Evolutionary conservation across 192 early-diverging fungal genomes (phyloP), one percentile per base, ranked within the genome.

Genomic region (Linnemannia elongata): DNA sequence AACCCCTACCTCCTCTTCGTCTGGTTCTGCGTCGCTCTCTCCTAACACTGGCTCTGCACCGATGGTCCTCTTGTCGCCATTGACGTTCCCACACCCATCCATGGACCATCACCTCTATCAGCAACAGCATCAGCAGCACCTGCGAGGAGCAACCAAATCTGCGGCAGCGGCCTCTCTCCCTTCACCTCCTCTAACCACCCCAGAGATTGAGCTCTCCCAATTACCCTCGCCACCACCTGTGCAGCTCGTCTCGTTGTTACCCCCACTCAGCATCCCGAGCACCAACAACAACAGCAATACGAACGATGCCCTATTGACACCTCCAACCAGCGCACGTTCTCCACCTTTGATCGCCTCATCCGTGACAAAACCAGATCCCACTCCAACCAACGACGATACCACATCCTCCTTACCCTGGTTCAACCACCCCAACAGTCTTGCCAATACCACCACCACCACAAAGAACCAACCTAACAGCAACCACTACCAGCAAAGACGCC

Each of bases 11-110:
- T 27, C 9, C 9, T 22, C 70, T 18, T 72, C 69, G 18, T 44
- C 27, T 4, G 39, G 69, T 52, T 5, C 17, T 52, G 49, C 17
- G 18, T 6, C 49, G 49, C 17, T 17, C 7, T 70, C 36, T 30
- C 69, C 38, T 18, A 54, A 30, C 10, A 12, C 45, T 33, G 38
- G 9, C 1, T 69, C 76, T 13, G 39, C 60, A 20, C 33, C 76
- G n/a, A 33, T 70, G 47, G 22, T 47, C 6, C 72, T 83, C 9
- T 41, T 77, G 6, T 83, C 82, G 7, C 82, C 82, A 36, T 72
- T 78, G 49, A 83, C 76, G 15, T 33, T 69, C 13, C 60, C 60
- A 15, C 60, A 78, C 41, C 30, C 30, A 13, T 6, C 49, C 49
- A 6, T 52, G 49, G 49, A 52, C 49, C 49, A 52, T 18, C 49